A percentile compares a stretch with the other conserved stretches of the same genome.
Conservation (phyloP, 768 basidiomycete genomes). For the Phylloporus scabripes region DNA sequence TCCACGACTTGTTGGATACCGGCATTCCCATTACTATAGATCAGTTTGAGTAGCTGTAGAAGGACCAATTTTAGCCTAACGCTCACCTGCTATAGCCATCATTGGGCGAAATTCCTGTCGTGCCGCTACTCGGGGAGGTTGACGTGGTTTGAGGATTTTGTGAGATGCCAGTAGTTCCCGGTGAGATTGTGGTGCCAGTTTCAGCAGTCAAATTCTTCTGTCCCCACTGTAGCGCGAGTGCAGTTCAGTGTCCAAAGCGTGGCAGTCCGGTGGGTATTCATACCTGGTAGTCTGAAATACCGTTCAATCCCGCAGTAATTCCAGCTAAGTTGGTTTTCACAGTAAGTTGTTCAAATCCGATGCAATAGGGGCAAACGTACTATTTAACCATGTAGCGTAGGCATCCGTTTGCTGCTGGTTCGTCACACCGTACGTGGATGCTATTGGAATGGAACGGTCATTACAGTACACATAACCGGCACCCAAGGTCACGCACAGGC, state of each 20-base stretch:
- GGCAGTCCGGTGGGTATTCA: not conserved
- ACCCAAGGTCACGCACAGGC: conserved; percentile 17
- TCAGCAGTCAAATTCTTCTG: conserved; percentile 44
- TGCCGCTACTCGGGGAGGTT: conserved; percentile 25
- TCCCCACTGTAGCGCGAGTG: conserved; percentile 42
- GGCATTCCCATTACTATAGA: conserved; percentile 27
- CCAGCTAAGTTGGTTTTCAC: conserved; percentile 31
- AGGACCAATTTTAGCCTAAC: not conserved
- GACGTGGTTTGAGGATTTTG: conserved; percentile 31
- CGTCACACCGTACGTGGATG: conserved; percentile 44
- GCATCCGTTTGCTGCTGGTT: conserved; percentile 47
- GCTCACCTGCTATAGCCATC: conserved; percentile 52
- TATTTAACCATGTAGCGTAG: conserved; percentile 49
- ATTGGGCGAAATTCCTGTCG: conserved; percentile 53
- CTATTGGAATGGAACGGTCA: conserved; percentile 9
- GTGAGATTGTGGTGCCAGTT: conserved; percentile 42
- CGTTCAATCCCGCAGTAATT: conserved; percentile 32
- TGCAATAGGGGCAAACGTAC: conserved; percentile 27
- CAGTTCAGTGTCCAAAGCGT: conserved; percentile 8
- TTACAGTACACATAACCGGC: not conserved
- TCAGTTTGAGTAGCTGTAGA: not conserved
- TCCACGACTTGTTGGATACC: conserved; percentile 29
- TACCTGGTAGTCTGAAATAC: conserved; percentile 29
- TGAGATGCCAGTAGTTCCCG: conserved; percentile 25
- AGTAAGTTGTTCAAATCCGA: conserved; percentile 2